phyloP scores from a whole-genome alignment of 495 filamentous ascomycete genomes.

The Aspergillus diversus region DNA sequence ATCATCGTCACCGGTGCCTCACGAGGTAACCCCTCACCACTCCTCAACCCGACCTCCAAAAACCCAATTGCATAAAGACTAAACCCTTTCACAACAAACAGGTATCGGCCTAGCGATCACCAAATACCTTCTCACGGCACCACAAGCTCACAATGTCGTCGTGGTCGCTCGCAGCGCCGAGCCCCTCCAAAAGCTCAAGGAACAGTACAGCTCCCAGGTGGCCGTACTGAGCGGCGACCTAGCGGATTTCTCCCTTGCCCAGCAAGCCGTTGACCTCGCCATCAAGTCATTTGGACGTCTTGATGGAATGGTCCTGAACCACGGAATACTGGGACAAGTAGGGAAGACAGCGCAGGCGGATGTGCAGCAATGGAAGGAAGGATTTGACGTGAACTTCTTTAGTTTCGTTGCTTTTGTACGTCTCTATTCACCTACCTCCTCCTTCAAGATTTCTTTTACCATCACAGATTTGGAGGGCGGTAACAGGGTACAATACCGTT shows the following conservation, averaged over 20 bases:
- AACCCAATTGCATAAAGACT: slow-evolving; percentile 11
- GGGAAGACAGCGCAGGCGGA: slow-evolving; percentile 66
- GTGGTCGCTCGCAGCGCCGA: slow-evolving; percentile 71
- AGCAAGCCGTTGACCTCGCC: slow-evolving; percentile 64
- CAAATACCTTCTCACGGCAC: slow-evolving; percentile 66
- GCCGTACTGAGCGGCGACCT: slow-evolving; percentile 78
- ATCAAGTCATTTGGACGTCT: slow-evolving; percentile 68
- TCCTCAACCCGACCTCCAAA: background rate
- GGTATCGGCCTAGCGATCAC: slow-evolving; percentile 85
- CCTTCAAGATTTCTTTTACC: background rate
- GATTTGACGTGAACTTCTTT: slow-evolving; percentile 84
- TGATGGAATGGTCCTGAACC: slow-evolving; percentile 86
- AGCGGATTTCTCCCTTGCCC: slow-evolving; percentile 62
- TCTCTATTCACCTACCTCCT: slow-evolving; percentile 7
- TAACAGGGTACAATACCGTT: no score
- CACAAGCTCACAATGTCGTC: slow-evolving; percentile 68
- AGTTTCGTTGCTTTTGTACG: slow-evolving; percentile 76
- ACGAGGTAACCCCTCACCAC: slow-evolving; percentile 46
- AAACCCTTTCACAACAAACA: slow-evolving; percentile 19
- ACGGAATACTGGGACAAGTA: slow-evolving; percentile 81
- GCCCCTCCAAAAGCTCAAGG: slow-evolving; percentile 67
- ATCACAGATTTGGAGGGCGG: background rate
- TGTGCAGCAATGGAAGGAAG: slow-evolving; percentile 71
- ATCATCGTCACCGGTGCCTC: slow-evolving; percentile 68
- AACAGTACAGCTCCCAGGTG: slow-evolving; percentile 66